Percentiles rank a stretch among this genome's conserved stretches.
phyloP scores from a whole-genome alignment of 1,284 basidiomycete species.

The Rhizoctonia solani region DNA sequence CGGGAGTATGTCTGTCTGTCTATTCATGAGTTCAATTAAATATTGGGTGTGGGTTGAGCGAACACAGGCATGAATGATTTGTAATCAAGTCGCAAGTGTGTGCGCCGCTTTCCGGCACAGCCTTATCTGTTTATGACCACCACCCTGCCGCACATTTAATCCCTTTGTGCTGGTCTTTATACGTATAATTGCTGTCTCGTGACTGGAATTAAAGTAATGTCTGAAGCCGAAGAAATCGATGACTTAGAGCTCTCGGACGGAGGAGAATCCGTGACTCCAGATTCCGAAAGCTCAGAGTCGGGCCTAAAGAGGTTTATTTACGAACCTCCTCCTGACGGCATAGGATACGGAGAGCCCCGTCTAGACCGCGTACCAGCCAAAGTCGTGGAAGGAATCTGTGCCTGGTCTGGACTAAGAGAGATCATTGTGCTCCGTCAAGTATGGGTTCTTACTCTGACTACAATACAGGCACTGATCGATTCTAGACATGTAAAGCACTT shows the following conservation, averaged over 20 bases:
- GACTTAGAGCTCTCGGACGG: neutral
- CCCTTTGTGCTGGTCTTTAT: neutral
- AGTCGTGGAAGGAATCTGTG: neutral
- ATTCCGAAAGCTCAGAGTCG: neutral
- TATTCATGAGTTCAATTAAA: constrained; percentile 3
- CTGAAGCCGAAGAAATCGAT: neutral
- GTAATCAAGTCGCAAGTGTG: constrained; percentile 28
- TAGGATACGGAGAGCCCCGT: constrained; percentile 11
- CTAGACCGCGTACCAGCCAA: neutral
- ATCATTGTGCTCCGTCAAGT: constrained; percentile 1
- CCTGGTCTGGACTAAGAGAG: neutral
- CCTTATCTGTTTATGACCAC: neutral
- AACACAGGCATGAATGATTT: neutral
- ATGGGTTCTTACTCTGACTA: neutral
- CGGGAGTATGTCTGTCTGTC: constrained; percentile 12
- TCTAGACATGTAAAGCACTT: constrained; percentile 6
- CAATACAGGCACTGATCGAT: neutral
- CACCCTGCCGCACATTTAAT: neutral
- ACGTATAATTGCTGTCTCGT: neutral
- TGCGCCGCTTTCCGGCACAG: neutral
- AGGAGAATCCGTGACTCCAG: neutral
- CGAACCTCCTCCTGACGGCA: neutral
- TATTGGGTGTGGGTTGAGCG: neutral
- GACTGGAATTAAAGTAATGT: neutral
- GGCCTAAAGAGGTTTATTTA: neutral